A percentile compares a stretch with the other conserved stretches of the same genome.
These are phyloP conservation scores for Pinus taeda DNA, from an alignment of 75 land plant genomes.

Conservation along the genomic window DNA sequence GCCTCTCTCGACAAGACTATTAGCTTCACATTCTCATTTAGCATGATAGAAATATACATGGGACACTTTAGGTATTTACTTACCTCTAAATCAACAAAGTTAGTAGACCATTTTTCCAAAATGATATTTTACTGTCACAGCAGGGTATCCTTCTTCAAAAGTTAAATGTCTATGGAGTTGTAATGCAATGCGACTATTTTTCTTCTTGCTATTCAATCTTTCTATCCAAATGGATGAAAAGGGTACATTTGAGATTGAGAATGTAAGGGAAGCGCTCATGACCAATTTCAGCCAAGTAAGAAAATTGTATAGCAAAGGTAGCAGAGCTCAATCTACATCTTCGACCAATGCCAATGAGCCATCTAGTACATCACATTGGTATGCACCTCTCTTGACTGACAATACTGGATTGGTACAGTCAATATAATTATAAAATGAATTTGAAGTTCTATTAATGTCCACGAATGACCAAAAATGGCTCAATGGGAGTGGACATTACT, in stretches of 20 bases:
- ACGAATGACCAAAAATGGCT: too few relatives aligned
- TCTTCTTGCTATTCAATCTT: slow-evolving; percentile 29
- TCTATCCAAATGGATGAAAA: slow-evolving; percentile 55
- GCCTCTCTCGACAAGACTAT: slow-evolving; percentile 32
- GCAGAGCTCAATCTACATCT: slow-evolving; percentile 55
- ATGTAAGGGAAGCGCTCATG: slow-evolving; percentile 38
- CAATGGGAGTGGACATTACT: too few relatives aligned
- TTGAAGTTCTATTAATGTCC: too few relatives aligned
- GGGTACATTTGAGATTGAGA: slow-evolving; percentile 61
- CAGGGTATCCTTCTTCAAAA: neutral
- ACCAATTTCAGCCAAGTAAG: slow-evolving; percentile 43
- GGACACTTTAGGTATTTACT: slow-evolving; percentile 76
- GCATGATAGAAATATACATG: slow-evolving; percentile 90
- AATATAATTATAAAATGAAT: too few relatives aligned
- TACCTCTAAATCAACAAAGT: slow-evolving; percentile 25
- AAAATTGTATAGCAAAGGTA: slow-evolving; percentile 44
- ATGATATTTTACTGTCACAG: slow-evolving; percentile 16
- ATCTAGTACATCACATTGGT: slow-evolving; percentile 90
- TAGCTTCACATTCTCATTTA: slow-evolving; percentile 42
- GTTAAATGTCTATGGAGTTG: slow-evolving; percentile 1
- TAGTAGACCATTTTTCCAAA: slow-evolving; percentile 25
- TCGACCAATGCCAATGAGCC: slow-evolving; percentile 52
- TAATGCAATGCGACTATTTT: neutral
- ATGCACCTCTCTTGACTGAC: neutral
- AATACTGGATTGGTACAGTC: neutral